A percentile compares a stretch with the other conserved stretches of the same genome.
phyloP scores from a whole-genome alignment of 371 early-diverging fungal genomes.

The Circinella umbellata region DNA sequence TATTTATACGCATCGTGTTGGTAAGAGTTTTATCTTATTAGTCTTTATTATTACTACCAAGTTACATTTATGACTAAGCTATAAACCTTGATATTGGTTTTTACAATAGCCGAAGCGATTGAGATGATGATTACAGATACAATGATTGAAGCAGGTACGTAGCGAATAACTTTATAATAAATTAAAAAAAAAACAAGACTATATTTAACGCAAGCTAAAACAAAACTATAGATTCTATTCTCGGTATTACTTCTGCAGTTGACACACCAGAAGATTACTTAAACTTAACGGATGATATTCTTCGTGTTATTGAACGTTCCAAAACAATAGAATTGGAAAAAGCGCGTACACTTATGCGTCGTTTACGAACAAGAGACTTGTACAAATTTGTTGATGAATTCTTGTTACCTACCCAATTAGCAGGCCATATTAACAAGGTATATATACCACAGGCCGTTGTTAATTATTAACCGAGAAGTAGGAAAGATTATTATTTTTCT shows the following conservation, averaged over 20 bases:
- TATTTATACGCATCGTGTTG: constrained; percentile 91
- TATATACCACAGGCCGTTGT: neutral
- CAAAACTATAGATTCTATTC: constrained; percentile 50
- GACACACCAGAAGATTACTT: constrained; percentile 73
- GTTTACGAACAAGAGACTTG: constrained; percentile 76
- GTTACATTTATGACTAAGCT: neutral
- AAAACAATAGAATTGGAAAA: constrained; percentile 61
- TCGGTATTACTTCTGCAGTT: constrained; percentile 77
- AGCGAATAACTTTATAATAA: neutral
- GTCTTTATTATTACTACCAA: neutral
- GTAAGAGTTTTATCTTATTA: constrained; percentile 31
- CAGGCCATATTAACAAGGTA: constrained; percentile 50
- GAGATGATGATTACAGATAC: constrained; percentile 93
- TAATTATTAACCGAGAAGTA: neutral
- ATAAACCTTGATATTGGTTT: too few species aligned
- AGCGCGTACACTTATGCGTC: constrained; percentile 71
- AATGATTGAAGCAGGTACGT: constrained; percentile 71
- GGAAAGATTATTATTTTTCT: neutral
- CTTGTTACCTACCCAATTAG: constrained; percentile 67
- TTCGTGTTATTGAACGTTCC: constrained; percentile 84
- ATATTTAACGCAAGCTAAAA: too few species aligned
- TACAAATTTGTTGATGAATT: constrained; percentile 91
- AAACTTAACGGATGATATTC: constrained; percentile 83
- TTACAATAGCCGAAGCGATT: constrained; percentile 56
- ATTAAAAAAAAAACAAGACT: neutral